Base-by-base conservation (phyloP, 2,329 filamentous ascomycete species). In the Neofusicoccum laricinum region DNA sequence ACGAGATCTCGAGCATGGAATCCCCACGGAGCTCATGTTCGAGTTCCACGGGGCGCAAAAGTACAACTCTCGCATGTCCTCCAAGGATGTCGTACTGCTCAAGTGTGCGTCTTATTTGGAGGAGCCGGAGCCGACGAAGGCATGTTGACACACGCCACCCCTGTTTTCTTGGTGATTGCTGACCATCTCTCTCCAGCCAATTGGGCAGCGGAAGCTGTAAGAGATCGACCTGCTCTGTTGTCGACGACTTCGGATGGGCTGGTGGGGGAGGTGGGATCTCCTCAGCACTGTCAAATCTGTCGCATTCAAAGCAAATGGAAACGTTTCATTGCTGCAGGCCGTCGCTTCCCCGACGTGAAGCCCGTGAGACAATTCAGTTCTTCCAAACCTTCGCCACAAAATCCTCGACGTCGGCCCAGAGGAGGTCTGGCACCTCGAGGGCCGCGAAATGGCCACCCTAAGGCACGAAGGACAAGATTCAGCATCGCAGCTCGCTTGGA, bases 1-100 rank as follows among this genome's bases (percentile, higher is more conserved):
- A 77, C 32, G 80, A 82, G 66, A 84, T 89, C 64, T 89, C 67
- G 82, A 88, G 19, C 38, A 80, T 32, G 86, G 86, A 0, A 88
- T 86, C 73, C 85, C 85, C 0, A 72, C 75, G 70, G 78, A 72
- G 66, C 76, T 84, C 65, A 69, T 84, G 58, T 77, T 76, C 61
- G 72, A 71, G 46, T 71, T 72, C 14, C 41, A 48, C 30, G 48
- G 61, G 2, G 50, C 55, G 30, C 55, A 59, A 30, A 59, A 59
- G n/a, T 59, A 59, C 30, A 59, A 59, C n/a, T 46, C 55, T 25
- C 36, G 50, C 17, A 64, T 58, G 61, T 48, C 48, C 4, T 41
- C 61, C 17, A 64, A 53, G 59, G 38, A 51, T 14, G 59, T 50
- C 5, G 49, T 62, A 5, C 15, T 62, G 30, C 21, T 62, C 15